A percentile compares a stretch with the other conserved stretches of the same genome.
phyloP scores from a whole-genome alignment of 2,329 filamentous ascomycete genomes.

The Tolypocladium paradoxum region DNA sequence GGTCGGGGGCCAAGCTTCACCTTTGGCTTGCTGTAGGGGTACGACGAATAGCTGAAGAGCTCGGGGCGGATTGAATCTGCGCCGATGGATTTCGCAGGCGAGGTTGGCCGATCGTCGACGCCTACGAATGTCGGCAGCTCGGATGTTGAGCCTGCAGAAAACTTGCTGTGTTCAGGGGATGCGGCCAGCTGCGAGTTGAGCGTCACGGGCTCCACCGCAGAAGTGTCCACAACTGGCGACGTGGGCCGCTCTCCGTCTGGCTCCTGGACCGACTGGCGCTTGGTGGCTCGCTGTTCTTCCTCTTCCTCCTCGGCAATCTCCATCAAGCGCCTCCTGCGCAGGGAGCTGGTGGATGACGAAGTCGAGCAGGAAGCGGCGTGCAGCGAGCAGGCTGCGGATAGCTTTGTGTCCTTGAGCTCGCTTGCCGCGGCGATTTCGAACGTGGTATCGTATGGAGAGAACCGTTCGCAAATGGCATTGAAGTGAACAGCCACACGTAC shows the following conservation, averaged over 20 bases:
- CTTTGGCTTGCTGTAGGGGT: constrained; percentile 57
- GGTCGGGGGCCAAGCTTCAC: constrained; percentile 83
- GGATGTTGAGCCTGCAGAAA: constrained; percentile 32
- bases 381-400: constrained; percentile 80
- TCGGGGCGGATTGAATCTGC: constrained; percentile 38
- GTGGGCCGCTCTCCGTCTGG: constrained; percentile 17
- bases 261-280: constrained; percentile 46
- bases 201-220: constrained; percentile 27
- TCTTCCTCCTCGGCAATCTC: constrained; percentile 93
- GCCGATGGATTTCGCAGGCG: constrained; percentile 33
- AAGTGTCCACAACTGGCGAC: constrained; percentile 15
- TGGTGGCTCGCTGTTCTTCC: constrained; percentile 52
- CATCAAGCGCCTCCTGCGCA: constrained; percentile 66
- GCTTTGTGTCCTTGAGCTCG: constrained; percentile 76
- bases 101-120: constrained; percentile 30
- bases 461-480: constrained; percentile 55
- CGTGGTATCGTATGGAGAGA: constrained; percentile 76
- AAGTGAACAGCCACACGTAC: constrained; percentile 73
- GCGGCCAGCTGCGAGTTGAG: constrained; percentile 42
- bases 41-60: constrained; percentile 36
- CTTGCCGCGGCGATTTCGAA: constrained; percentile 66
- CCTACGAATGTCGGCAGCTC: constrained; percentile 44
- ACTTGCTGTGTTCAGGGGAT: constrained; percentile 37
- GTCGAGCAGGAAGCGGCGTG: constrained; percentile 81
- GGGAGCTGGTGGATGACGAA: constrained; percentile 73